Conservation (phyloP, 2,329 filamentous ascomycete genomes). For the Paracamarosporium sp. region DNA sequence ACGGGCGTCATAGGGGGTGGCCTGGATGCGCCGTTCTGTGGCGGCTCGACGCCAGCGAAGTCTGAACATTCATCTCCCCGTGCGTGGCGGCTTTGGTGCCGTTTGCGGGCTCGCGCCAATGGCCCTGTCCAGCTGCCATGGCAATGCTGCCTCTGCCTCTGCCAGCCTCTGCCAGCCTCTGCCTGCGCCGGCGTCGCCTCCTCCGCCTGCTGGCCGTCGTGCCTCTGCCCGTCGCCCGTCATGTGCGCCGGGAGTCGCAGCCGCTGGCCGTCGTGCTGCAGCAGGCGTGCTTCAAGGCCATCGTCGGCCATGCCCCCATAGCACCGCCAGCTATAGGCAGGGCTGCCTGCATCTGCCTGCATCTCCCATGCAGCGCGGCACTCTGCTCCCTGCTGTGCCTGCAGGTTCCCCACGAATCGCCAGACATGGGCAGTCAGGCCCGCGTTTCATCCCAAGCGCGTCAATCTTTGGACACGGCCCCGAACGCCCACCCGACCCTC, state of each 20-base stretch:
- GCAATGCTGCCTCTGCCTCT: not conserved
- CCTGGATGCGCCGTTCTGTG: not conserved
- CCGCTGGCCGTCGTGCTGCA: constrained; percentile 1
- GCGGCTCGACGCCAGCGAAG: not conserved
- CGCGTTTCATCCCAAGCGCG: constrained; percentile 45
- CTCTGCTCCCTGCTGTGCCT: constrained; percentile 21
- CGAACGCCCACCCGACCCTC: constrained; percentile 44
- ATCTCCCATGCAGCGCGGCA: constrained; percentile 22
- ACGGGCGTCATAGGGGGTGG: too few species aligned
- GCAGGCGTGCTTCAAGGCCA: constrained; percentile 14
- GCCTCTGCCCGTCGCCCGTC: constrained; percentile 5
- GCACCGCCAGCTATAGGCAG: constrained; percentile 24
- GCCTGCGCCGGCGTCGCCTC: too few species aligned
- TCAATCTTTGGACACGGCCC: constrained; percentile 39
- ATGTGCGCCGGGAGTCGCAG: constrained; percentile 10
- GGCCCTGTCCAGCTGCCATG: too few species aligned
- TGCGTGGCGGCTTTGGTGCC: constrained; percentile 13
- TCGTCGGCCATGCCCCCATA: constrained; percentile 31
- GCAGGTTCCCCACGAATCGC: constrained; percentile 48
- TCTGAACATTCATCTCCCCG: constrained; percentile 8
- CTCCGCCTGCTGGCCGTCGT: too few species aligned
- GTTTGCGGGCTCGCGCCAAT: constrained; percentile 6
- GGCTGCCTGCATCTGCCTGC: too few species aligned
- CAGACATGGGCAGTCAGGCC: constrained; percentile 45
- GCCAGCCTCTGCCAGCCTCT: not conserved